Conservation (phyloP, 2,329 filamentous ascomycete genomes). For the Parastagonospora nodorum region DNA sequence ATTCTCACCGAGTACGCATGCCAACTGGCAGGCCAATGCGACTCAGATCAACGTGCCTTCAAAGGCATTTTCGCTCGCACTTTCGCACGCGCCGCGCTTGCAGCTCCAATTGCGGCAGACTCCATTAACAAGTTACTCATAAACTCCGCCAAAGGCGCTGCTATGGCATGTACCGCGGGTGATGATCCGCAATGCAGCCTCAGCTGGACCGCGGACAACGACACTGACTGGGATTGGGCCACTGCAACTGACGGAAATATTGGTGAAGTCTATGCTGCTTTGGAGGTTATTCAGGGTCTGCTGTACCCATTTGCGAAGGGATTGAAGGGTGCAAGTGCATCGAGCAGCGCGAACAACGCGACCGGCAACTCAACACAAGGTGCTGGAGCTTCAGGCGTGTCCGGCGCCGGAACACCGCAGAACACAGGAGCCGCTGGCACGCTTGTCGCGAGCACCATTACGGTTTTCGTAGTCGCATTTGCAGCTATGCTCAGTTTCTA, state of each 20-base stretch:
- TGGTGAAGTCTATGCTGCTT: constrained; percentile 22
- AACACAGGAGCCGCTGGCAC: constrained; percentile 11
- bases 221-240: background rate
- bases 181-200: constrained; percentile 14
- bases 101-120: constrained; percentile 23
- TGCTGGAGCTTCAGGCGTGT: constrained; percentile 6
- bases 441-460: constrained; percentile 9
- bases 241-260: constrained; percentile 19
- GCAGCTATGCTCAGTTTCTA: constrained; percentile 9
- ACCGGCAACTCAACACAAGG: constrained; percentile 3
- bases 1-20: constrained; percentile 72
- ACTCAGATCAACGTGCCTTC: constrained; percentile 68
- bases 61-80: constrained; percentile 52
- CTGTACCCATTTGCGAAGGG: constrained; percentile 21
- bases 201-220: constrained; percentile 11
- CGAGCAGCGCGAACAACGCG: background rate
- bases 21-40: constrained; percentile 62
- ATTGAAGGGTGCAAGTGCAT: background rate
- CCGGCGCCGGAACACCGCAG: constrained; percentile 8
- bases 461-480: constrained; percentile 13
- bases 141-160: constrained; percentile 29
- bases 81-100: constrained; percentile 25
- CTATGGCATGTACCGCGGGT: constrained; percentile 13
- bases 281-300: constrained; percentile 30
- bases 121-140: constrained; percentile 18